Evolutionary conservation across 1,139 yeast species (phyloP).

Genomic region (Scheffersomyces segobiensis): DNA sequence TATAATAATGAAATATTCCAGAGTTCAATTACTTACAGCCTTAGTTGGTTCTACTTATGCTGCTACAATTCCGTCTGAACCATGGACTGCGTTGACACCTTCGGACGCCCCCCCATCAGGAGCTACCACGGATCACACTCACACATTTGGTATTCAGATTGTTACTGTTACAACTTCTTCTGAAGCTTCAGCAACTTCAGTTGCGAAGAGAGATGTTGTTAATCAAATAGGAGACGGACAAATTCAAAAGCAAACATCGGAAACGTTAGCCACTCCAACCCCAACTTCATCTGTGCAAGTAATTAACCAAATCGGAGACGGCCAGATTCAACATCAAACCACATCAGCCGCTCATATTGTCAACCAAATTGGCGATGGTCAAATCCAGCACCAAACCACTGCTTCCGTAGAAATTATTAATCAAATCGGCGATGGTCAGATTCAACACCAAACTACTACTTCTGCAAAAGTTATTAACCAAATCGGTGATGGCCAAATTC

Average conservation of each 20-base stretch:
- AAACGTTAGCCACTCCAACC: conserved; percentile 23
- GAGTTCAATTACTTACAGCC: conserved; percentile 26
- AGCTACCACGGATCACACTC: conserved; percentile 60
- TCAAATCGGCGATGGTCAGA: conserved; percentile 29
- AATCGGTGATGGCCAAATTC: conserved; percentile 27
- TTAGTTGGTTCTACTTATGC: conserved; percentile 55
- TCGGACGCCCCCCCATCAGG: conserved; percentile 52
- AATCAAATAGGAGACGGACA: conserved; percentile 31
- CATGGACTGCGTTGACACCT: conserved; percentile 76
- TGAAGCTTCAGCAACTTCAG: conserved; percentile 22
- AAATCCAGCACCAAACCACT: conserved; percentile 38
- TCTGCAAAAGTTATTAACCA: conserved; percentile 30
- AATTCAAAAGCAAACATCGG: conserved; percentile 23
- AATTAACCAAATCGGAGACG: conserved; percentile 29
- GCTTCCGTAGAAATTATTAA: conserved; percentile 31
- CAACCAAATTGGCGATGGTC: conserved; percentile 43
- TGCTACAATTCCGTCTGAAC: conserved; percentile 67
- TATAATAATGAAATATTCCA: conserved; percentile 29
- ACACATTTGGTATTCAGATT: conserved; percentile 71
- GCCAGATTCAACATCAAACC: conserved; percentile 53
- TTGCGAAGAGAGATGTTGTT: conserved; percentile 28
- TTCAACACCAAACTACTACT: conserved; percentile 25
- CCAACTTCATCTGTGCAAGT: conserved; percentile 3
- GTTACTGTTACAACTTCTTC: conserved; percentile 41
- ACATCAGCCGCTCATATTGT: conserved; percentile 26